A percentile compares a stretch with the other conserved stretches of the same genome.
These are phyloP conservation scores for Rhodotorula toruloides DNA, from an alignment of 768 basidiomycete species.

Conservation along the genomic window DNA sequence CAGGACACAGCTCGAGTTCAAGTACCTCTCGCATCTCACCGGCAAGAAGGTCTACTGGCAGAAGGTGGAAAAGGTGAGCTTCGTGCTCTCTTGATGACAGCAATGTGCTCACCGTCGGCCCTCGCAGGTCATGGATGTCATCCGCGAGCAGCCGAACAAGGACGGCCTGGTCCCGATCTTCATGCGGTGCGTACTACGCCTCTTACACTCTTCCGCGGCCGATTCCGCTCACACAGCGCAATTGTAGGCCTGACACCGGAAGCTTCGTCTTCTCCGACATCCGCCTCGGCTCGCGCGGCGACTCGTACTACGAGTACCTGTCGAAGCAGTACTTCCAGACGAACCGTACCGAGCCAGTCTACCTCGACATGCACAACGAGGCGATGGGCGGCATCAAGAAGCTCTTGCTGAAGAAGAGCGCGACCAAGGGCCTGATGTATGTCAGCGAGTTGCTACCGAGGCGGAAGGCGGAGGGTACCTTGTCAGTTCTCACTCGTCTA, in stretches of 20 bases:
- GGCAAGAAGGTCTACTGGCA: conserved; percentile 75
- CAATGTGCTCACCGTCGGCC: too few relatives aligned
- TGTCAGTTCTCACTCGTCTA: conserved; percentile 35
- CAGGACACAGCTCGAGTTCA: conserved; percentile 85
- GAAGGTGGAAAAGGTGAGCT: conserved; percentile 62
- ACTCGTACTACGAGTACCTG: conserved; percentile 75
- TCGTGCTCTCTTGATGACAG: background rate
- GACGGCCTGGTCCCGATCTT: conserved; percentile 80
- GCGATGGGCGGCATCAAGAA: conserved; percentile 76
- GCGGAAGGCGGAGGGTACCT: conserved; percentile 40
- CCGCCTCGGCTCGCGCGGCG: conserved; percentile 82
- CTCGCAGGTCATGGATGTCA: conserved; percentile 61
- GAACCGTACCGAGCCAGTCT: conserved; percentile 61
- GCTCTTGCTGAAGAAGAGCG: conserved; percentile 62
- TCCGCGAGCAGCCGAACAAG: conserved; percentile 59
- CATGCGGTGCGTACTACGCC: conserved; percentile 58
- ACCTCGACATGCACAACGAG: conserved; percentile 83
- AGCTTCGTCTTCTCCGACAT: conserved; percentile 64
- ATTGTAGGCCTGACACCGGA: conserved; percentile 53
- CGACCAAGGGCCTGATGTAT: conserved; percentile 60
- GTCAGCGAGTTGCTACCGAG: conserved; percentile 76
- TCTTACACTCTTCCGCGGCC: background rate
- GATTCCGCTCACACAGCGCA: background rate
- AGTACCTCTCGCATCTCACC: conserved; percentile 74
- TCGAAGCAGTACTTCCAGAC: conserved; percentile 79